Base-by-base conservation (phyloP, 2,329 filamentous ascomycete species). In the Colletotrichum echinochloae region DNA sequence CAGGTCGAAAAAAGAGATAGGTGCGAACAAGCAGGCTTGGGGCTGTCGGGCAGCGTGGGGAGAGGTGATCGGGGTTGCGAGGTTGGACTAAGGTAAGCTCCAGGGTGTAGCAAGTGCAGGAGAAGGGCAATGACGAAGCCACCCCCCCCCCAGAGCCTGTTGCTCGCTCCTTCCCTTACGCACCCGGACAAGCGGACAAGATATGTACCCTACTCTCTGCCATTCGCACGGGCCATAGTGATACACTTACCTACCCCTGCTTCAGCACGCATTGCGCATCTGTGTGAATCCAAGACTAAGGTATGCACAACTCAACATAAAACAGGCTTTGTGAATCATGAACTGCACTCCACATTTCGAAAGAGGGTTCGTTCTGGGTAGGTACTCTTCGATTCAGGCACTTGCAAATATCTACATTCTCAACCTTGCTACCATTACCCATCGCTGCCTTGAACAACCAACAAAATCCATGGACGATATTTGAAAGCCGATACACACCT, bases 51-150 rank as follows among this genome's bases (percentile, higher is more conserved):
- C 26, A 26, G 52, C 64, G 64, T 71, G 68, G 65, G 57, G 39
- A 68, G 59, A 68, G 39, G 59, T 35, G 64, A 71, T 68, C 46
- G 39, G 65, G 52, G 60, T 44, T 62, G 52, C 37, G 59, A 67
- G 65, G 68, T 63, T 71, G 59, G 68, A 71, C 68, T 59, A 68
- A 68, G 65, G 68, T 62, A 54, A 71, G 67, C 68, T 71, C 65
- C 35, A 68, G 64, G 57, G 68, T 63, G 44, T 41, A 70, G 66
- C 66, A 68, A 52, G 66, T 65, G 63, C 64, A 39, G 52, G 65
- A 68, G 68, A 44, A 35, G 46, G 68, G 57, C 68, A 71, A 71
- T 71, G 68, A 71, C 65, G 68, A 71, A 68, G 68, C 65, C 68
- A 63, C 64, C 59, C 67, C 64, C 59, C 67, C 64, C 62, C 37